Conservation (phyloP, 495 filamentous ascomycete genomes). For the Rhizodiscina lignyota region DNA sequence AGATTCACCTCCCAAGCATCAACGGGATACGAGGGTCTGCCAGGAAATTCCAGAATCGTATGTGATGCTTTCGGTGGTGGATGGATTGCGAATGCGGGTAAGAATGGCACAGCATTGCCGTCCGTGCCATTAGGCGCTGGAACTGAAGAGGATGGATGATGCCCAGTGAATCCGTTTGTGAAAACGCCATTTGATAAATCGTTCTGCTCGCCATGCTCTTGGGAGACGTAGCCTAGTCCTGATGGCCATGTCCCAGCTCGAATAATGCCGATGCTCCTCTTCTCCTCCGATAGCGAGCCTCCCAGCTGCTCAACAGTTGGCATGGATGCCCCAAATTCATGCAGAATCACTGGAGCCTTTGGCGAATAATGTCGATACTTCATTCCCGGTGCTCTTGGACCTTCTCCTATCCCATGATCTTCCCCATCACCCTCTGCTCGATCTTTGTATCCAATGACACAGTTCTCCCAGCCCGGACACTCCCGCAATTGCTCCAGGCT, state of each 20-base stretch:
- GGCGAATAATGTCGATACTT: conserved; percentile 98
- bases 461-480: conserved; percentile 67
- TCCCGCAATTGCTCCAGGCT: conserved; percentile 62
- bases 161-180: too few species aligned
- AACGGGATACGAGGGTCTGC: background rate
- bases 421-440: conserved; percentile 22
- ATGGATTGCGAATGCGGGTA: background rate
- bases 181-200: too few species aligned
- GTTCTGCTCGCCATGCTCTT: background rate
- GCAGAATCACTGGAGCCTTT: conserved; percentile 70
- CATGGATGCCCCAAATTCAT: conserved; percentile 34
- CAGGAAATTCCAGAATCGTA: background rate
- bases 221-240: too few species aligned
- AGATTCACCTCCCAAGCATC: conserved; percentile 38
- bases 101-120: background rate
- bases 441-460: conserved; percentile 61
- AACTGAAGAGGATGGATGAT: background rate
- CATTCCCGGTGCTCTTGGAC: conserved; percentile 84
- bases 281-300: conserved; percentile 6
- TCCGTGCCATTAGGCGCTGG: background rate
- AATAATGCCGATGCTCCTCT: conserved; percentile 21
- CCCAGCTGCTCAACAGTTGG: conserved; percentile 17
- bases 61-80: conserved; percentile 6
- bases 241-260: conserved; percentile 19
- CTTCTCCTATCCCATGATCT: conserved; percentile 11